Conservation (phyloP, 2,329 filamentous ascomycete genomes). For the Onygenales sp. region DNA sequence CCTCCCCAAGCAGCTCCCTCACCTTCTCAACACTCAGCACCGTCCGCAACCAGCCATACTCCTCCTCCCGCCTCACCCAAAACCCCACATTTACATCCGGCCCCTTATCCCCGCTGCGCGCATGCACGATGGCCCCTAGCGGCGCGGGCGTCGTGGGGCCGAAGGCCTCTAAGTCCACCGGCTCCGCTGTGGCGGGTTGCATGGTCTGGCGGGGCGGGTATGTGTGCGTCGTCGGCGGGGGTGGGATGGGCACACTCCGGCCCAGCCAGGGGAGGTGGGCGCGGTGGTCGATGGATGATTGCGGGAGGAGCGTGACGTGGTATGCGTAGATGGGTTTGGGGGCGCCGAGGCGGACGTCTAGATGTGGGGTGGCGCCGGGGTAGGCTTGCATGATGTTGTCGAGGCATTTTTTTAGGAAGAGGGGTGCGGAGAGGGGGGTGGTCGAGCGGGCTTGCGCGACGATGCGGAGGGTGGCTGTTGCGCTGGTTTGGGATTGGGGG, state of each 20-base stretch:
- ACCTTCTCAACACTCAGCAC: conserved; percentile 15
- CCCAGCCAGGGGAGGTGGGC: conserved; percentile 17
- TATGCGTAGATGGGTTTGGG: conserved; percentile 26
- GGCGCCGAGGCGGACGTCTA: conserved; percentile 25
- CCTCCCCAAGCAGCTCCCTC: conserved; percentile 16
- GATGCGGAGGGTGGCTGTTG: conserved; percentile 33
- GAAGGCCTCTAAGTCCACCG: conserved; percentile 12
- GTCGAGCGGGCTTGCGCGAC: conserved; percentile 38
- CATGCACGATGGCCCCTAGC: conserved; percentile 24
- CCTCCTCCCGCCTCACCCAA: conserved; percentile 22
- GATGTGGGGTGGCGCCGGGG: conserved; percentile 27
- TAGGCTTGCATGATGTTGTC: conserved; percentile 34
- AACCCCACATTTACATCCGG: conserved; percentile 28
- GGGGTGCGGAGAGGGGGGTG: conserved; percentile 22
- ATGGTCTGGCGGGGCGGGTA: conserved; percentile 17
- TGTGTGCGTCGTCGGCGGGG: conserved; percentile 14
- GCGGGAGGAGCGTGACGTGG: conserved; percentile 19
- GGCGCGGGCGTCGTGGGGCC: conserved; percentile 20
- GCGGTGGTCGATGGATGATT: conserved; percentile 18
- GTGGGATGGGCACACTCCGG: conserved; percentile 12
- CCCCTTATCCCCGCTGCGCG: conserved; percentile 27
- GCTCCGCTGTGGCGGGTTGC: conserved; percentile 12
- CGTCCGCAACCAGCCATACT: conserved; percentile 21
- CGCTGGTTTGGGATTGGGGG: conserved; percentile 31
- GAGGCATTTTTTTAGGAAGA: conserved; percentile 27